Base-by-base conservation (phyloP, 108 stramenopile genomes). In the Mayamaea pseudoterrestris region DNA sequence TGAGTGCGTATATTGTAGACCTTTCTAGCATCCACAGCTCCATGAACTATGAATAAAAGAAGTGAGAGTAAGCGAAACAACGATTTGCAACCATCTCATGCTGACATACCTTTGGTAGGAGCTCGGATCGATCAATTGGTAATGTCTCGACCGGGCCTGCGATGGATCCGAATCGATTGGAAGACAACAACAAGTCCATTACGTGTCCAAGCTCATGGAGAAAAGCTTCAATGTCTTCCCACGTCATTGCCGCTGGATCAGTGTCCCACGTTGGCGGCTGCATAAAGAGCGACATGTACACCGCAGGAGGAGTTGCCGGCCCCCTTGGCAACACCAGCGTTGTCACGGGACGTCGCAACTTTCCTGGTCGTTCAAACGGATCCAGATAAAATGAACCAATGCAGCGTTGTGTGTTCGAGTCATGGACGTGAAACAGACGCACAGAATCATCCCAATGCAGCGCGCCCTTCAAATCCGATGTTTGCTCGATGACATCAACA, bases 141-240 rank as follows among this genome's bases (percentile, higher is more conserved):
- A 46, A 14, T 17, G 41, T 9, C 20, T 57, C 34, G 16, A 45
- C 35, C n/a, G n/a, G n/a, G 8, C 44, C 55, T 1, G 34, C 5
- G 22, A 46, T 30, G 20, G 55, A 34, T 39, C 50, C 50, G 7
- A 21, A 6, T 5, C 5, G 5, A 2, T 21, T 22, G 11, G 45
- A 14, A 5, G 44, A 30, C 4, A 46, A 47, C 27, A 57, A 26
- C 20, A 41, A 14, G 12, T 57, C 31, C 6, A 34, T 23, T 11
- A 57, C 43, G 35, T 57, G 55, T 1, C 44, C 55, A 22, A 46
- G 21, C 47, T 57, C 55, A 34, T 57, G 55, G 22, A 45, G 47
- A 11, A 57, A 23, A 28, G 26, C 14, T 36, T 45, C 30, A 2
- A 57, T 30, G 30, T 57, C 21, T 36, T 26, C 1, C 44, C 43